Evolutionary conservation across 768 basidiomycete species (phyloP).

Genomic region (Pulveroboletus sp.): DNA sequence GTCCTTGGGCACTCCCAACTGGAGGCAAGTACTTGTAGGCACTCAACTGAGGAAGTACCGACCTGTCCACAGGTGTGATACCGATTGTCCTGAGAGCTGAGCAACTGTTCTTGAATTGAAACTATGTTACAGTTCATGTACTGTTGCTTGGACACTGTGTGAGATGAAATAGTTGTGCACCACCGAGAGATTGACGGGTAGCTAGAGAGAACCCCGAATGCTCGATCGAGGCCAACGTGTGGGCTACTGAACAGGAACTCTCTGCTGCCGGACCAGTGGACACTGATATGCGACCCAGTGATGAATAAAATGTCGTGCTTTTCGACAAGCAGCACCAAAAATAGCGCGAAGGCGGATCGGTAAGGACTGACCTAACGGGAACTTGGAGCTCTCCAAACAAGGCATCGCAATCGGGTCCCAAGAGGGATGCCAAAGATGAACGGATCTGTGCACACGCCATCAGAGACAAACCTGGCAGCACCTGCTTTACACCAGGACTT

Average conservation of each 20-base stretch:
- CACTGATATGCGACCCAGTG: conserved; percentile 38
- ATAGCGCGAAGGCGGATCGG: neutral
- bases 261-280: conserved; percentile 45
- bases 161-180: neutral
- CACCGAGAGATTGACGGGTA: neutral
- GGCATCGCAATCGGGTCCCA: conserved; percentile 34
- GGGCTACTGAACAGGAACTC: too few relatives aligned
- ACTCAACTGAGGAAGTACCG: neutral
- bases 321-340: neutral
- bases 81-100: conserved; percentile 21
- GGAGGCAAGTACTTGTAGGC: conserved; percentile 45
- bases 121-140: neutral
- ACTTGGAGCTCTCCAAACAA: conserved; percentile 33
- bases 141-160: neutral
- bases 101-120: conserved; percentile 7
- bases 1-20: conserved; percentile 45
- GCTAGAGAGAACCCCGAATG: neutral
- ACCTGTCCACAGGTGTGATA: conserved; percentile 21
- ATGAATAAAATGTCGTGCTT: conserved; percentile 40
- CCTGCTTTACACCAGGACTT: conserved; percentile 45
- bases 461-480: conserved; percentile 46
- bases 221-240: too few relatives aligned
- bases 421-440: conserved; percentile 45
- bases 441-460: conserved; percentile 46
- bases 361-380: conserved; percentile 32